Conservation (phyloP, 1,139 yeast genomes). For the Suhomyces chickasaworum region DNA sequence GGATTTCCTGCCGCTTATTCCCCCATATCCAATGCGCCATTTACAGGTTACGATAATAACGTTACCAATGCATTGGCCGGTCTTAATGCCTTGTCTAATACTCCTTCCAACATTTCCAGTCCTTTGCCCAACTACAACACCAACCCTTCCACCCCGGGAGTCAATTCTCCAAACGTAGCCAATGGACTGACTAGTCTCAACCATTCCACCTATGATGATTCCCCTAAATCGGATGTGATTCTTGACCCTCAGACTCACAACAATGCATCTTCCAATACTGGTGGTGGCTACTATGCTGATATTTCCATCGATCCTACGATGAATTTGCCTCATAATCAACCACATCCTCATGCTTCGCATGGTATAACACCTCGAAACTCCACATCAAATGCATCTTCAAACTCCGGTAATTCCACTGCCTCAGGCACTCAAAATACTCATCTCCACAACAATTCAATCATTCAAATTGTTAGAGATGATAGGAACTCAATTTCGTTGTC, state of each 20-base stretch:
- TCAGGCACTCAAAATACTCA: constrained; percentile 5
- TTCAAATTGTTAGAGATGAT: constrained; percentile 47
- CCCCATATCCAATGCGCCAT: constrained; percentile 41
- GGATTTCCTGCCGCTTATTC: constrained; percentile 39
- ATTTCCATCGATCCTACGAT: constrained; percentile 50
- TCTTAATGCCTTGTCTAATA: constrained; percentile 45
- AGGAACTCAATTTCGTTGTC: constrained; percentile 39
- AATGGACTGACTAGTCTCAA: constrained; percentile 18
- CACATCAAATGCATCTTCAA: constrained; percentile 21
- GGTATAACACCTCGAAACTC: constrained; percentile 44
- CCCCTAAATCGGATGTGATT: constrained; percentile 34
- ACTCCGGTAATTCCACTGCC: constrained; percentile 10
- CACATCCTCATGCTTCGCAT: constrained; percentile 35
- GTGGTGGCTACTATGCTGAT: constrained; percentile 53
- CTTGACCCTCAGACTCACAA: constrained; percentile 41
- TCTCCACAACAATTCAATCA: constrained; percentile 44
- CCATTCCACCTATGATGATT: constrained; percentile 31
- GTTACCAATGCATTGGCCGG: constrained; percentile 51
- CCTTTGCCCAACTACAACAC: constrained; percentile 29
- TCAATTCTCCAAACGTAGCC: constrained; percentile 14
- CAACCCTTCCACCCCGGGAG: constrained; percentile 29
- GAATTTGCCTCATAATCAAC: constrained; percentile 50
- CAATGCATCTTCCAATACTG: constrained; percentile 31
- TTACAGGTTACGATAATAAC: constrained; percentile 47
- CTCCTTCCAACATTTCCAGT: constrained; percentile 38